Conservation (phyloP, 176 grass and related monocot genomes). For the Ananas comosus region DNA sequence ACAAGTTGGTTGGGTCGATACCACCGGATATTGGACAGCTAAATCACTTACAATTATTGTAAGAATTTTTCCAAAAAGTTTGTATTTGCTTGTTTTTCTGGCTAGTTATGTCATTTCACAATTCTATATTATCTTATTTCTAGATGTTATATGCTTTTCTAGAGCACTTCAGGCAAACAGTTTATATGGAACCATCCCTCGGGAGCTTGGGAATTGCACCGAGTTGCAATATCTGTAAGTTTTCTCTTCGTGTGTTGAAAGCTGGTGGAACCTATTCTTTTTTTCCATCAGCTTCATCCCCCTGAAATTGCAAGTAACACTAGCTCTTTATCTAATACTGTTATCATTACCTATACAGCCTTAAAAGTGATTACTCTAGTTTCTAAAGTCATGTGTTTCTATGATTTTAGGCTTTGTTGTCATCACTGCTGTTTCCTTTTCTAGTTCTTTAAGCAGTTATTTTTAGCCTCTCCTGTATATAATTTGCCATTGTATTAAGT, state of each 20-base stretch:
- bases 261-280: not conserved
- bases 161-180: constrained; percentile 94
- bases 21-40: constrained; percentile 87
- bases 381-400: too few species aligned
- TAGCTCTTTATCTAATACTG: not conserved
- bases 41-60: constrained; percentile 67
- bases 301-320: not conserved
- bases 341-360: too few species aligned
- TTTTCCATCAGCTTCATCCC: not conserved
- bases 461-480: not conserved
- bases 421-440: not conserved
- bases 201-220: constrained; percentile 85
- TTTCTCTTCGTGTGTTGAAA: constrained; percentile 3
- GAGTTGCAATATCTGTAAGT: constrained; percentile 78
- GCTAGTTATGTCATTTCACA: constrained; percentile 7
- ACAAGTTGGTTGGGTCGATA: constrained; percentile 89
- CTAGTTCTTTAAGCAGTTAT: not conserved
- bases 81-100: constrained; percentile 1
- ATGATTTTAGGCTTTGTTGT: not conserved
- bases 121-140: constrained; percentile 13
- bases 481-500: not conserved
- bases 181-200: constrained; percentile 85
- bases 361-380: too few species aligned
- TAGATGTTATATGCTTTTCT: constrained; percentile 19
- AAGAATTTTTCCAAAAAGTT: constrained; percentile 30